Evolutionary conservation across 192 early-diverging fungal species (phyloP), one percentile per base, ranked within the genome.

Genomic region (Dispira parvispora): DNA sequence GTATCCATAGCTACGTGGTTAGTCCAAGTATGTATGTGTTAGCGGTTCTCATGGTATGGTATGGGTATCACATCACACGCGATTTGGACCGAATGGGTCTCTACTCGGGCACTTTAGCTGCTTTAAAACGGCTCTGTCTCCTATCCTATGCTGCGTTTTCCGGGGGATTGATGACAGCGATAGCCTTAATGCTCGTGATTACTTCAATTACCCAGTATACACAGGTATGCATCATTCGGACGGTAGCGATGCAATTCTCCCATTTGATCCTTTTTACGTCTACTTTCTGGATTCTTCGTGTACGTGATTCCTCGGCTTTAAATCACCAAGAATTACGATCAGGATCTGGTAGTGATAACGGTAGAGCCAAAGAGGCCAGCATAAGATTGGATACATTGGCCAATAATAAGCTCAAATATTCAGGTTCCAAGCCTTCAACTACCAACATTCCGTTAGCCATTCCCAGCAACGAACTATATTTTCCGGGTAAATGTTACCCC

Each of bases 221-320:
- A 8, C 45, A 38, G n/a, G 58, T 61, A 8, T 61, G 42, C 42
- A 2, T 61, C 58, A 44, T 14, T 18, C 58, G 58, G 3, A 45
- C 58, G 13, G 43, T 45, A 5, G 14, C 44, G 0, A 44, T 44
- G 6, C 58, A 61, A 8, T 0, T 61, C 4, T 14, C 58, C 43
- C 4, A 32, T 0, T n/a, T 61, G 8, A 43, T 25, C 14, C 6
- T 18, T 4, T 61, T 61, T n/a, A 61, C 42, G 4, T 38, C 58
- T 4, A 45, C 44, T 20, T 61, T 61, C 43, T 61, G 58, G 58
- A 61, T 61, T 21, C 58, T 61, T 12, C 58, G 58, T 2, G 58
- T 61, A 0, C 58, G 58, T 21, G 58, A 61, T 12, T 43, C 58
- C 14, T 61, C 58, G 2, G 43, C 58, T 10, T 44, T 61, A 11